phyloP scores from a whole-genome alignment of 2,329 filamentous ascomycete species.

The Claviceps purpurea region DNA sequence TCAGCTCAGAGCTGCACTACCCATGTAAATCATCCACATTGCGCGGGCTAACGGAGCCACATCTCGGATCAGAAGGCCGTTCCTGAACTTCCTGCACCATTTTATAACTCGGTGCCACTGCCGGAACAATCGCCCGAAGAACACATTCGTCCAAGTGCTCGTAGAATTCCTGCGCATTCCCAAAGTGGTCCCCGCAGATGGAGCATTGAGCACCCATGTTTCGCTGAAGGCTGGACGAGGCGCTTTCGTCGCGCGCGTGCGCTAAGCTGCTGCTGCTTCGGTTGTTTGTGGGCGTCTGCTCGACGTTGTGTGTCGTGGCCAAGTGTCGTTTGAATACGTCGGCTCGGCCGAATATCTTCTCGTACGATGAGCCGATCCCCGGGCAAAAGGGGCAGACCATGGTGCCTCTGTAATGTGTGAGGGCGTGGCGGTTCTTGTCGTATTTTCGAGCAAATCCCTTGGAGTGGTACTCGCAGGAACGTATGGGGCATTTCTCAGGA shows the following conservation, averaged over 20 bases:
- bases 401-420: slow-evolving; percentile 95
- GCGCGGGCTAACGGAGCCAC: slow-evolving; percentile 2
- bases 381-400: slow-evolving; percentile 98
- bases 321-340: slow-evolving; percentile 96
- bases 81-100: neutral
- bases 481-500: slow-evolving; percentile 91
- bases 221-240: neutral
- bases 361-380: slow-evolving; percentile 69
- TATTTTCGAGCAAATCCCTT: slow-evolving; percentile 96
- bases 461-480: slow-evolving; percentile 81
- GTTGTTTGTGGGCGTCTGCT: slow-evolving; percentile 85
- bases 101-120: neutral
- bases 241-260: slow-evolving; percentile 2
- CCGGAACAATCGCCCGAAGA: slow-evolving; percentile 42
- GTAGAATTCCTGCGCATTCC: slow-evolving; percentile 88
- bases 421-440: slow-evolving; percentile 90
- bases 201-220: slow-evolving; percentile 64
- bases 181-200: slow-evolving; percentile 69
- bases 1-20: too few species aligned
- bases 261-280: slow-evolving; percentile 19
- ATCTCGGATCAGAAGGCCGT: neutral
- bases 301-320: slow-evolving; percentile 83
- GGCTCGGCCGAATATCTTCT: slow-evolving; percentile 92
- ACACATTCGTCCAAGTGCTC: slow-evolving; percentile 73
- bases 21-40: neutral